Evolutionary conservation across 495 filamentous ascomycete species (phyloP), one percentile per base, ranked within the genome.

Genomic region (Mytilinidion resinicola): DNA sequence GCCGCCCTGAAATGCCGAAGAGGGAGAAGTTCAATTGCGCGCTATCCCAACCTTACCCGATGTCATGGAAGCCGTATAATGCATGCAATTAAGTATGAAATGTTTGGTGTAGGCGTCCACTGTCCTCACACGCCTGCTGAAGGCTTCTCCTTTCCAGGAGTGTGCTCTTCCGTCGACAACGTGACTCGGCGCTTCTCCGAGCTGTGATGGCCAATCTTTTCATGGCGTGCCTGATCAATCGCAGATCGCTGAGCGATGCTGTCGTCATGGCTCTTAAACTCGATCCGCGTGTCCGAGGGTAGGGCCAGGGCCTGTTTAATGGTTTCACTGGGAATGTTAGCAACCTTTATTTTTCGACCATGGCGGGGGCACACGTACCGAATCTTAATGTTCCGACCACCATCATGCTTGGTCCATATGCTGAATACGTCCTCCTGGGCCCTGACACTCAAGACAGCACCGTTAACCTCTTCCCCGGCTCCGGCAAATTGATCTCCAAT

Each of bases 341-440:
- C 14, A 62, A 37, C 10, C 15, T 25, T 11, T 36, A 43, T 14
- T 6, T 15, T 21, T 38, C 11, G 25, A 44, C 20, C 42, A 44
- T 19, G 19, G 33, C 47, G 38, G 59, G 34, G 60, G 19, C 12
- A 44, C 11, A 69, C 82, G 65, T 82, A 96, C 90, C 91, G 85
- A 63, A 98, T 96, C 78, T 96, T 97, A 68, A 97, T 88, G 73
- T 95, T 95, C 67, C 89, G 84, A 61, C 89, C 88, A 15, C 91
- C 91, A 64, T 93, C 86, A 63, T 88, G 90, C 69, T 89, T 87
- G 43, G 91, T 95, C 93, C 93, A 98, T 66, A 98, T 89, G 75
- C 90, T 96, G 70, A 98, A 80, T 41, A 97, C 92, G 67, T 98
- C 93, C 75, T 98, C 93, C 20, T 91, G 91, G 70, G 90, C 92